Evolutionary conservation across 225 moss, liverwort and hornwort genomes (phyloP).

Genomic region (Sphagnum tenellum): DNA sequence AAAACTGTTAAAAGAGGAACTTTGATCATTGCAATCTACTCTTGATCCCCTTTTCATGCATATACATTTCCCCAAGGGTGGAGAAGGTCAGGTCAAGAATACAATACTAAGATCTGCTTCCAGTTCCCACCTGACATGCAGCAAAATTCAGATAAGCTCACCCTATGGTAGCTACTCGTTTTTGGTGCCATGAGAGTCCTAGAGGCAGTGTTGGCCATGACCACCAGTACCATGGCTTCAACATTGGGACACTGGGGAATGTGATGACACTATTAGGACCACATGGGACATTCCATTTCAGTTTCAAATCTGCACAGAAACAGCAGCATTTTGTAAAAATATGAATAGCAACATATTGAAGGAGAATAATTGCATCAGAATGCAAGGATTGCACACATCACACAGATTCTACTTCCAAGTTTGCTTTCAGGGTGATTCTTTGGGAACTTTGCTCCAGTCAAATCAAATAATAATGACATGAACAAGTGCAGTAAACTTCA

Average conservation of each 20-base stretch:
- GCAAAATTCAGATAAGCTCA: constrained; percentile 3
- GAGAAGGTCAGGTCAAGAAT: neutral
- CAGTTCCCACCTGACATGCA: too few species aligned
- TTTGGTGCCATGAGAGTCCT: constrained; percentile 66
- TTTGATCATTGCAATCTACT: too few species aligned
- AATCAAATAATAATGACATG: neutral
- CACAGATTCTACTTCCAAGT: too few species aligned
- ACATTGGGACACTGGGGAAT: constrained; percentile 55
- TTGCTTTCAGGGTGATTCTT: too few species aligned
- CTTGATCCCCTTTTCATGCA: too few species aligned
- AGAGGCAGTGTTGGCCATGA: constrained; percentile 66
- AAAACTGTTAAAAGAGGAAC: neutral
- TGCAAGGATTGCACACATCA: neutral
- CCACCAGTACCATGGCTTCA: constrained; percentile 95
- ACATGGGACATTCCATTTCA: constrained; percentile 66
- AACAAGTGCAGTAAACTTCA: too few species aligned
- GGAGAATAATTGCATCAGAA: neutral
- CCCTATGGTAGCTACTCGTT: constrained; percentile 51
- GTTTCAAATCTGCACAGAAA: constrained; percentile 47
- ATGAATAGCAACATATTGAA: neutral
- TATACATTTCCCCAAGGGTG: too few species aligned
- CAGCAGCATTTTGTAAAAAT: neutral
- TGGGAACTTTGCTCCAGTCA: too few species aligned
- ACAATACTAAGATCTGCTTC: neutral
- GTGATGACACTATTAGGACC: constrained; percentile 66